Conservation (phyloP, 2,329 filamentous ascomycete species). For the Hirsutella minnesotensis region DNA sequence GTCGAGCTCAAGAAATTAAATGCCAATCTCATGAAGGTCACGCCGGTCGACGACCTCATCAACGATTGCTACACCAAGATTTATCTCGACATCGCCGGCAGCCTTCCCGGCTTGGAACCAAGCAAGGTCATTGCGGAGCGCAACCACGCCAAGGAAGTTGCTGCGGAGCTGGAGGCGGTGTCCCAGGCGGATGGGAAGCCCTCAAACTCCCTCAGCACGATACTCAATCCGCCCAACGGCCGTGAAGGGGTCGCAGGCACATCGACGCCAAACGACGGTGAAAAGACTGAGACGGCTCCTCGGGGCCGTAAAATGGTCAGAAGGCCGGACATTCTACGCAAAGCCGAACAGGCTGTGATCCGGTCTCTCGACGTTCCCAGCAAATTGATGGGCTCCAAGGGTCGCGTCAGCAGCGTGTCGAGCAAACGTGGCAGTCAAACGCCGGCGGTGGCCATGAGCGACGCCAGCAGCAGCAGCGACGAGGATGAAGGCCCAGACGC, state of each 20-base stretch:
- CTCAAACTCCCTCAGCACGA: constrained; percentile 24
- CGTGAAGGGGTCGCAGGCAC: constrained; percentile 23
- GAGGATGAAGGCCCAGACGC: constrained; percentile 29
- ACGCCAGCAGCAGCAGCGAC: constrained; percentile 26
- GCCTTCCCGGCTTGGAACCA: constrained; percentile 39
- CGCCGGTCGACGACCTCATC: constrained; percentile 84
- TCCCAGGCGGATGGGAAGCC: constrained; percentile 14
- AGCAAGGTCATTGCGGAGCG: constrained; percentile 34
- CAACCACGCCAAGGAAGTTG: constrained; percentile 28
- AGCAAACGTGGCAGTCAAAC: constrained; percentile 34
- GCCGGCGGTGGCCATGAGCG: constrained; percentile 22
- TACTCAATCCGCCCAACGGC: constrained; percentile 30
- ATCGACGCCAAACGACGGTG: constrained; percentile 23
- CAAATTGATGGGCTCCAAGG: constrained; percentile 31
- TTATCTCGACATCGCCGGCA: constrained; percentile 54
- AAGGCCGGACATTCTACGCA: constrained; percentile 46
- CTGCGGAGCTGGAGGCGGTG: constrained; percentile 18
- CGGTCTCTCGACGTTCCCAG: constrained; percentile 34
- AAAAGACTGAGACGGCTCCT: constrained; percentile 28
- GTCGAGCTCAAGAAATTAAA: constrained; percentile 63
- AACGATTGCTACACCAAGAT: constrained; percentile 77
- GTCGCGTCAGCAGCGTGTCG: constrained; percentile 37
- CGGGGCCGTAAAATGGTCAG: constrained; percentile 32
- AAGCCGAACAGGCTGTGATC: constrained; percentile 46
- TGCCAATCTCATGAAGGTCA: constrained; percentile 72